These are phyloP conservation scores for Miscanthus lutarioriparius DNA, from an alignment of 176 grass and related monocot species.

Conservation along the genomic window DNA sequence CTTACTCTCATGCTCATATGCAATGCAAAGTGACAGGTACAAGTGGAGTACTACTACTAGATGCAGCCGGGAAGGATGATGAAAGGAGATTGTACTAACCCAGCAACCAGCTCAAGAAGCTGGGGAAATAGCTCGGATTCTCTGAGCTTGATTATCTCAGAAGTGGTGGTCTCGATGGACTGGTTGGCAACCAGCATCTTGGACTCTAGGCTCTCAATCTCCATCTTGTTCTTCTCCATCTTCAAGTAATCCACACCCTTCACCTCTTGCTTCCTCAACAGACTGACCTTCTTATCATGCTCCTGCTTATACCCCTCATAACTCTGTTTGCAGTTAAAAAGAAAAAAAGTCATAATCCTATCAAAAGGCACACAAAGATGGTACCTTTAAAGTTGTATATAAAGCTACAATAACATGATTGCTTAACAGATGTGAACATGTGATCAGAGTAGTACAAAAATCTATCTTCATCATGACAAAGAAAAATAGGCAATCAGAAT, in stretches of 20 bases:
- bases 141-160: conserved; percentile 89
- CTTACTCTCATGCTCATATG: conserved; percentile 15
- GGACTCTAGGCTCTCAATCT: conserved; percentile 93
- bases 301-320: conserved; percentile 82
- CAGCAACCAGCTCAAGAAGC: conserved; percentile 84
- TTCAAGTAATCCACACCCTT: conserved; percentile 88
- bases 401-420: conserved; percentile 20
- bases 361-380: conserved; percentile 17
- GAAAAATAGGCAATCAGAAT: neutral
- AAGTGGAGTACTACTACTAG: conserved; percentile 22
- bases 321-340: conserved; percentile 46
- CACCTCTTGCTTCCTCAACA: conserved; percentile 86
- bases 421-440: neutral
- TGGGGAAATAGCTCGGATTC: conserved; percentile 95
- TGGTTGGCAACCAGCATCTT: conserved; percentile 93
- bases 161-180: conserved; percentile 93
- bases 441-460: neutral
- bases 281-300: conserved; percentile 77
- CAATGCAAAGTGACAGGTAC: conserved; percentile 33
- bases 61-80: conserved; percentile 24
- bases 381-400: conserved; percentile 12
- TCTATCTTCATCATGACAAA: neutral
- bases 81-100: conserved; percentile 59
- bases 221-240: conserved; percentile 96
- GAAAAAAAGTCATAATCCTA: neutral